phyloP scores from a whole-genome alignment of 1,139 yeast genomes.

The Yamadazyma oceani region DNA sequence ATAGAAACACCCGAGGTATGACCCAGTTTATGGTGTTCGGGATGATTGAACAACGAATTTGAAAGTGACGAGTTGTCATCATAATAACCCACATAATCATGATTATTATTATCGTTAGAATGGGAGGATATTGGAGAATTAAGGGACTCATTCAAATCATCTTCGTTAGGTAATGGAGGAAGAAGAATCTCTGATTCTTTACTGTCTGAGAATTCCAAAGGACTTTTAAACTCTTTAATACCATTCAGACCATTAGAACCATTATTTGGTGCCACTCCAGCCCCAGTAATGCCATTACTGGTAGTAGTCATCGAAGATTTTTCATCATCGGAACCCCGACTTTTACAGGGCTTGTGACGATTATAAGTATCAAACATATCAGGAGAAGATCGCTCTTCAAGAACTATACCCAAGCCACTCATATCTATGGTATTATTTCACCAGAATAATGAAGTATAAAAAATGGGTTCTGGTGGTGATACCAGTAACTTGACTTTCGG shows the following conservation, averaged over 20 bases:
- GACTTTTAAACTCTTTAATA: neutral
- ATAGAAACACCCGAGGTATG: no score
- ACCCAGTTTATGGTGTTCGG: neutral
- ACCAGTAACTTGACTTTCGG: no score
- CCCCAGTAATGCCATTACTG: no score
- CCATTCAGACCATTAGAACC: no score
- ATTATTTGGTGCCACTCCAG: neutral
- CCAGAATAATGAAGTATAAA: no score
- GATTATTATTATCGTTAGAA: neutral
- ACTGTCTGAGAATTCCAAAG: neutral
- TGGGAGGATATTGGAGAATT: slow-evolving; percentile 1
- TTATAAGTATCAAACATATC: neutral
- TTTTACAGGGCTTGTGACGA: neutral
- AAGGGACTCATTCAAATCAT: slow-evolving; percentile 9
- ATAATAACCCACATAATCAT: neutral
- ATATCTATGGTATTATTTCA: slow-evolving; percentile 2
- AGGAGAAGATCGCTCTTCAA: slow-evolving; percentile 24
- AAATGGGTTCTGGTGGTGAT: no score
- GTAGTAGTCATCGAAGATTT: no score
- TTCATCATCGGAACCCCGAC: neutral
- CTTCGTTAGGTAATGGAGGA: slow-evolving; percentile 37
- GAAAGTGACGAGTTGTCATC: neutral
- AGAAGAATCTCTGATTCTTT: slow-evolving; percentile 25
- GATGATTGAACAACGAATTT: neutral
- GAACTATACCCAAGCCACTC: slow-evolving; percentile 33